These are phyloP conservation scores for Tritrichomonas musculus DNA, from an alignment of 208 protist genomes.

Conservation along the genomic window DNA sequence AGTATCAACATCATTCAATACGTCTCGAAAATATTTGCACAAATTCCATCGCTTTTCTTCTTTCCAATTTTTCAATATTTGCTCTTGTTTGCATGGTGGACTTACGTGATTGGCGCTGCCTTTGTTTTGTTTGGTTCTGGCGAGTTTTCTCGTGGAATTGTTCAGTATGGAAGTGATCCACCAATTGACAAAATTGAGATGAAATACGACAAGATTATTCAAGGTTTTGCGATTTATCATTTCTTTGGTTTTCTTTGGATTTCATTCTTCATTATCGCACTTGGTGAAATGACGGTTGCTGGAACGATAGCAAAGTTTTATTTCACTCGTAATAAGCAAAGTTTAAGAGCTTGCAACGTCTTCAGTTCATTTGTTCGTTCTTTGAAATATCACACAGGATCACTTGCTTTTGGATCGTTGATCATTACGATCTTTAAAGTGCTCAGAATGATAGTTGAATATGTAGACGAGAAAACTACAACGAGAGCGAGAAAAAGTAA, in stretches of 20 bases:
- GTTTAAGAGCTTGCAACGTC: background rate
- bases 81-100: background rate
- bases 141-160: background rate
- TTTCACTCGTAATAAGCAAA: background rate
- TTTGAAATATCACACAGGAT: background rate
- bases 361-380: background rate
- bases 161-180: too few relatives aligned
- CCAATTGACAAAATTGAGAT: background rate
- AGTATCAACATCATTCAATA: background rate
- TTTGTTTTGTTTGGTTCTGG: background rate
- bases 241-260: slow-evolving; percentile 12
- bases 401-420: background rate
- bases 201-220: background rate
- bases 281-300: slow-evolving; percentile 15
- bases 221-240: background rate
- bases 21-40: background rate
- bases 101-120: background rate
- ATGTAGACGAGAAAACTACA: background rate
- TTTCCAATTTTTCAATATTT: background rate
- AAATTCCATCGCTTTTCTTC: background rate
- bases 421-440: background rate
- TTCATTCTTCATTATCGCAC: background rate
- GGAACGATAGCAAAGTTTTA: background rate
- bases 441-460: background rate
- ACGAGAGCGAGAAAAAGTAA: too few relatives aligned